Base-by-base conservation (phyloP, 1,139 yeast species). In the Yamadazyma sp. region DNA sequence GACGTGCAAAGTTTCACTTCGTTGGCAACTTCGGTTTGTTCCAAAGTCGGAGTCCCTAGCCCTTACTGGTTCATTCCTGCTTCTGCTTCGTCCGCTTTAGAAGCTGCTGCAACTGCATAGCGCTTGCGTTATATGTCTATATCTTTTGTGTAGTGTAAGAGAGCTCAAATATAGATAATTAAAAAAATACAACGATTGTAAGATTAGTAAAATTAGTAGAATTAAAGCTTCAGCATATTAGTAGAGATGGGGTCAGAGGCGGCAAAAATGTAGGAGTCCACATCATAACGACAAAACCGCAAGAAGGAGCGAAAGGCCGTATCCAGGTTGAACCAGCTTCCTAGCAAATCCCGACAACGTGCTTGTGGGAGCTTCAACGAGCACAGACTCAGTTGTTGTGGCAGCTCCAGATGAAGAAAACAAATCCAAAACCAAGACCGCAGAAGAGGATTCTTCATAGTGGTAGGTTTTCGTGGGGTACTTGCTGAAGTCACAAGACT, bases 31-130 rank as follows among this genome's bases (percentile, higher is more conserved):
- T 46, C 63, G 23, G 44, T 58, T 31, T 60, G 46, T 45, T 58
- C 48, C 17, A 49, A 37, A 32, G 56, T 59, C 37, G 55, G 58
- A 25, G 47, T 62, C 17, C 52, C 58, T 39, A 59, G 43, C 44
- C 63, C 52, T 37, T 55, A 49, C 54, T 42, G 55, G 57, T 40
- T 51, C 51, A 25, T 43, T 54, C 39, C 51, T 47, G 53, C 56
- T 11, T 56, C 73, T 8, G 60, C 67, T 25, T 58, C 67, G 5
- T 44, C 61, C n/a, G 62, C 49, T 4, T 52, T 72, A 31, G 52
- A 55, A 5, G 37, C 69, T 31, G 75, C 72, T 31, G 65, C 48
- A 24, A 48, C 50, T 27, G 34, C 34, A 17, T 34, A 34, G 22
- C n/a, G n/a, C n/a, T n/a, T n/a, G n/a, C n/a, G n/a, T n/a, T n/a